Base-by-base conservation (phyloP, 1,284 basidiomycete species). In the Tilletia setariae region DNA sequence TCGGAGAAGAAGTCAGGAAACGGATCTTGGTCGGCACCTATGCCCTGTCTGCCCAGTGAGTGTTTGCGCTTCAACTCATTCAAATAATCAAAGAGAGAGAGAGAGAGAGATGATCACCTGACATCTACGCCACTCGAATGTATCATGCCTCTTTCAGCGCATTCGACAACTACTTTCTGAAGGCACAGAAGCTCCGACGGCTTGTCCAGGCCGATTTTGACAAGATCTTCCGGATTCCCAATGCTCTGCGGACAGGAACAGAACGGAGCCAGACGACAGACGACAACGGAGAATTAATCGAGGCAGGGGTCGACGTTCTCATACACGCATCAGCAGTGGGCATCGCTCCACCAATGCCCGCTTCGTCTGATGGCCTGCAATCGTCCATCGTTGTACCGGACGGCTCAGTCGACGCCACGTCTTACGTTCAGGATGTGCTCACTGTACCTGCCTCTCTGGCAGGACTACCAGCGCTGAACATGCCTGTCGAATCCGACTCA, bases 151-250 rank as follows among this genome's bases (percentile, higher is more conserved):
- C n/a, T n/a, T n/a, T 13, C 78, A 95, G 92, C 72, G 93, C 93
- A 16, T 96, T 94, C 81, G 91, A 98, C 84, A 97, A 96, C 80
- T 97, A 95, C 82, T 98, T 94, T 81, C 86, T 98, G 2, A 91
- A 95, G 84, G 94, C 96, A 0, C 90, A 94, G 70, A 86, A 89
- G 21, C 87, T 97, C 23, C 88, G 95, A 1, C 86, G 87, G 51
- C 83, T 87, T 7, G 84, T 98, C 65, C 87, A 88, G 72, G 76
- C 86, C 2, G 94, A 97, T 76, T 95, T 94, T 75, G 85, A 90
- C 73, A 75, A 80, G 0, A 87, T 90, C 25, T 92, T 97, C 82
- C 84, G 86, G 1, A 81, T 86, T 0, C 84, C 86, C 0, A 87
- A 87, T 73, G 85, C 86, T 1, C 85, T 87, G 23, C 66, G 68